A percentile compares a stretch with the other conserved stretches of the same genome.
Evolutionary conservation across 2,329 filamentous ascomycete genomes (phyloP).

Genomic region (Arthrobotrys megalospora): DNA sequence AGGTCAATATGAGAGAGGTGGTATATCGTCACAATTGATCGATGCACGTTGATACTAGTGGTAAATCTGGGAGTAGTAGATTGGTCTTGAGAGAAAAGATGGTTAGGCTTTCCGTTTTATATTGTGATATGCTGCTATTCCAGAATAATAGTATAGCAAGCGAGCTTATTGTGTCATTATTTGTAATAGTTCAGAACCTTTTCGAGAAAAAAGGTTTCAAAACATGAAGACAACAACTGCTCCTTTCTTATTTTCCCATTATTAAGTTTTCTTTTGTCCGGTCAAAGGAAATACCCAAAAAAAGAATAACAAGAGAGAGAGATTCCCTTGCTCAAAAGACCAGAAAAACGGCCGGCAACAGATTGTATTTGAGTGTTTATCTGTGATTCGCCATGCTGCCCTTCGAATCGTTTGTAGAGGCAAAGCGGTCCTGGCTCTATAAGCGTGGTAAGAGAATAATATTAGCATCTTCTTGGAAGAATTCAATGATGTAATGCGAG

Average conservation of each 20-base stretch:
- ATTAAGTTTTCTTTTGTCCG: neutral
- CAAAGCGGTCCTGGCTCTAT: constrained; percentile 28
- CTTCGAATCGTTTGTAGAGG: constrained; percentile 54
- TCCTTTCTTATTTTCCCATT: constrained; percentile 6
- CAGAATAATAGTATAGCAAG: constrained; percentile 16
- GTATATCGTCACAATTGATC: neutral
- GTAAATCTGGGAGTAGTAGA: neutral
- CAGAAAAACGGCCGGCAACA: neutral
- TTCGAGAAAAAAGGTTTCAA: neutral
- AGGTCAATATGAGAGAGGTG: constrained; percentile 15
- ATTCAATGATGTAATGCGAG: no score
- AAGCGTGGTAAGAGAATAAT: neutral
- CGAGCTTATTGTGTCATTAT: constrained; percentile 6
- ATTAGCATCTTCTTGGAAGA: constrained; percentile 7
- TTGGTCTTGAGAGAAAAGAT: neutral
- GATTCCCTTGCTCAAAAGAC: neutral
- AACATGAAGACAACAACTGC: neutral
- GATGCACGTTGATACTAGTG: neutral
- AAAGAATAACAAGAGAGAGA: neutral
- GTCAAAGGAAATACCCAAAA: neutral
- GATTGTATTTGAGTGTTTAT: constrained; percentile 31
- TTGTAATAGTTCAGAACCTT: constrained; percentile 8
- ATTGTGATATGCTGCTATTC: constrained; percentile 12
- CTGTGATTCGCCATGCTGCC: constrained; percentile 52
- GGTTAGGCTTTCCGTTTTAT: constrained; percentile 12